phyloP scores from a whole-genome alignment of 495 filamentous ascomycete genomes.

The Tuber brumale region DNA sequence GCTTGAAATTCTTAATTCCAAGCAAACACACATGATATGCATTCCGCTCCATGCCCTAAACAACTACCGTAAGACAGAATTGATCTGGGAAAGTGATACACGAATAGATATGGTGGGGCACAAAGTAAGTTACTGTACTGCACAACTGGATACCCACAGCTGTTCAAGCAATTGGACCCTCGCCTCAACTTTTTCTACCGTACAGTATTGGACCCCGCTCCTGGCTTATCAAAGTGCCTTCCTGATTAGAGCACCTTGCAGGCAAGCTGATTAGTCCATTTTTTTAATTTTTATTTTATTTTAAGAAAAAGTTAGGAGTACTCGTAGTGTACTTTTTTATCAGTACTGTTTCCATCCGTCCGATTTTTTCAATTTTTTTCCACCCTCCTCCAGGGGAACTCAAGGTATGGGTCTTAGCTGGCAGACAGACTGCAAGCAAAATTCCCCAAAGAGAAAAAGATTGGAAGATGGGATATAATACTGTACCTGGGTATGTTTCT shows the following conservation, averaged over 20 bases:
- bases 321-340: conserved; percentile 13
- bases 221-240: conserved; percentile 15
- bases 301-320: neutral
- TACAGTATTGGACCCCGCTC: conserved; percentile 2
- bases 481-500: neutral
- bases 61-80: neutral
- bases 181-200: conserved; percentile 10
- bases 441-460: neutral
- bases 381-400: neutral
- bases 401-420: neutral
- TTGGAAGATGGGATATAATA: neutral
- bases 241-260: conserved; percentile 6
- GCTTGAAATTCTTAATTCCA: neutral
- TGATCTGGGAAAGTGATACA: neutral
- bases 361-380: neutral
- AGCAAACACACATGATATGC: neutral
- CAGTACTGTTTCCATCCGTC: conserved; percentile 17
- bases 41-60: neutral
- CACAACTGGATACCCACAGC: neutral
- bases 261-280: conserved; percentile 5
- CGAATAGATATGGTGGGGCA: neutral
- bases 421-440: neutral
- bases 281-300: neutral
- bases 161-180: conserved; percentile 24
- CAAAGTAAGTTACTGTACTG: neutral